These are phyloP conservation scores for Fusarium chuoi DNA, from an alignment of 2,329 filamentous ascomycete genomes.

Conservation along the genomic window DNA sequence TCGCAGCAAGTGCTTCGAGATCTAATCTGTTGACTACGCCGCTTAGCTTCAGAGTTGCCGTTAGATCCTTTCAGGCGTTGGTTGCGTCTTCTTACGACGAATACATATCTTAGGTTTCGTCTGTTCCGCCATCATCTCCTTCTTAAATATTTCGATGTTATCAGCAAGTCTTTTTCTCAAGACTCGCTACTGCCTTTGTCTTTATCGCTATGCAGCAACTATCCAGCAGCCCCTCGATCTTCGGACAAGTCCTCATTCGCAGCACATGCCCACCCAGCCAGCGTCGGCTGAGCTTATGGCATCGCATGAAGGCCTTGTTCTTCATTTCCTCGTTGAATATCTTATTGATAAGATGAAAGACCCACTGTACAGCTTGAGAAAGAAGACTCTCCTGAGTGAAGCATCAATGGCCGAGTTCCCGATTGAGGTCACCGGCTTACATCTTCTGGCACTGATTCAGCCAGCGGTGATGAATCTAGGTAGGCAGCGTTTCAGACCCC, in stretches of 20 bases:
- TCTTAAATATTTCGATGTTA: not conserved
- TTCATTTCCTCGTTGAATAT: not conserved
- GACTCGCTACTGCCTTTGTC: not conserved
- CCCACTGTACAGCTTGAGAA: not conserved
- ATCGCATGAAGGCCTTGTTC: not conserved
- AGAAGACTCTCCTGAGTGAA: not conserved
- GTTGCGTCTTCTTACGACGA: not conserved
- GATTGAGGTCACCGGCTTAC: not conserved
- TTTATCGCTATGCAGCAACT: too few species aligned
- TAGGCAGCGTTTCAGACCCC: rapidly evolving
- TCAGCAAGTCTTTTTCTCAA: not conserved
- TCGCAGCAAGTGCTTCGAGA: not conserved
- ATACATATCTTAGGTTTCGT: not conserved
- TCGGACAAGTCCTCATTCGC: not conserved
- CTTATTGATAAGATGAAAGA: not conserved
- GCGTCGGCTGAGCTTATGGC: not conserved
- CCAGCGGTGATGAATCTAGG: rapidly evolving
- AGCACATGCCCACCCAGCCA: not conserved
- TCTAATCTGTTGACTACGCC: not conserved
- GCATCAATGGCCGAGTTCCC: not conserved
- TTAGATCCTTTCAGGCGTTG: not conserved
- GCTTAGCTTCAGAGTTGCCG: too few species aligned
- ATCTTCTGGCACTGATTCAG: not conserved
- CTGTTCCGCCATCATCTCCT: not conserved
- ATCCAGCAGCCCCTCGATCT: too few species aligned